These are phyloP conservation scores for Wickerhamomyces hampshirensis DNA, from an alignment of 805 yeast species.

Conservation along the genomic window DNA sequence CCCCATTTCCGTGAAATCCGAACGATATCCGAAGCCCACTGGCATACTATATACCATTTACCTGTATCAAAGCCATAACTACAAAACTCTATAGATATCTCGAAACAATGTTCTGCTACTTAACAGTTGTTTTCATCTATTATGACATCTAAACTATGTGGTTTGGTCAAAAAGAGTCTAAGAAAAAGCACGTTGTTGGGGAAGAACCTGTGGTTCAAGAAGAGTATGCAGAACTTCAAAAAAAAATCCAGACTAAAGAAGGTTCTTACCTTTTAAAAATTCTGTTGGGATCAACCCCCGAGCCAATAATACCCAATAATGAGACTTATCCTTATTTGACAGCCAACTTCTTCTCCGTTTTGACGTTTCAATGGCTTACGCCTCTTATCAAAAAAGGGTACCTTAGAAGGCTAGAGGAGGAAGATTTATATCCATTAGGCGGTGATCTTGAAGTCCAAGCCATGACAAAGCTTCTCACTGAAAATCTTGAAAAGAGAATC, in stretches of 20 bases:
- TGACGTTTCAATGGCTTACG: constrained; percentile 21
- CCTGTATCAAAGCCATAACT: no score
- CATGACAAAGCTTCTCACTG: constrained; percentile 33
- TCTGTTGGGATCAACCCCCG: constrained; percentile 14
- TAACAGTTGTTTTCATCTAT: no score
- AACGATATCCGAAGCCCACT: no score
- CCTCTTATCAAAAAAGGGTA: constrained; percentile 42
- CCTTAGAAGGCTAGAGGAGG: constrained; percentile 52
- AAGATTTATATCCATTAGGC: constrained; percentile 46
- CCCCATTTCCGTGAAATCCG: no score
- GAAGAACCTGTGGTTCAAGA: no score
- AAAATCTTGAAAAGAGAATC: constrained; percentile 25
- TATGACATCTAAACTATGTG: no score
- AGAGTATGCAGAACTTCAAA: constrained; percentile 7
- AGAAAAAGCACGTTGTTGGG: no score
- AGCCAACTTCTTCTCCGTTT: constrained; percentile 15
- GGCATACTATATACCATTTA: no score
- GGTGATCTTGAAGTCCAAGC: constrained; percentile 30
- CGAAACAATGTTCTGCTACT: no score
- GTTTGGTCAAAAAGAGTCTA: no score
- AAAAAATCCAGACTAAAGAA: constrained; percentile 15
- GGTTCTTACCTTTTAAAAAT: constrained; percentile 12
- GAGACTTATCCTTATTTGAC: constrained; percentile 17
- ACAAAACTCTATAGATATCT: no score
- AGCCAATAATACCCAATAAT: constrained; percentile 17